A percentile compares a stretch with the other conserved stretches of the same genome.
These are phyloP conservation scores for Xylaria telfairii DNA, from an alignment of 495 filamentous ascomycete genomes.

Conservation along the genomic window DNA sequence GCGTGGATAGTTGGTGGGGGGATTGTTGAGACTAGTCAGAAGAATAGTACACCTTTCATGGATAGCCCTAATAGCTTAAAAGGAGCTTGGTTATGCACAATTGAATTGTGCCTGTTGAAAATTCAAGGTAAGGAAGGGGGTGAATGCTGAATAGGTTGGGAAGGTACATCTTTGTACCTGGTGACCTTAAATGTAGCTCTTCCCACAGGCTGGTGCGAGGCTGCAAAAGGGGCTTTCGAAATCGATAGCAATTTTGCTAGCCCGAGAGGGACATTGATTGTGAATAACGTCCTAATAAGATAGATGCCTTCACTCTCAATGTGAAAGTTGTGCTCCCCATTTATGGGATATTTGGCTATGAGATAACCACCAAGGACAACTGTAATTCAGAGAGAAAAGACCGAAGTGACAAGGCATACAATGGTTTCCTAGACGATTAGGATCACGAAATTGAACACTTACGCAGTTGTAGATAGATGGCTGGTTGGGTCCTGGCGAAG, in stretches of 20 bases:
- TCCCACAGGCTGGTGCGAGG: background rate
- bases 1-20: background rate
- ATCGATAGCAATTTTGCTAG: background rate
- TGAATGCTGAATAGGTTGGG: background rate
- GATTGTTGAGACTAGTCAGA: background rate
- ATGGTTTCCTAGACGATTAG: conserved; percentile 20
- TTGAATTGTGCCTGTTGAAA: background rate
- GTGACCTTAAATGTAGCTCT: background rate
- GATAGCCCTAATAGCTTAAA: background rate
- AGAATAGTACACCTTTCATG: background rate
- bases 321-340: background rate
- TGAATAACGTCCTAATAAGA: conserved; percentile 2
- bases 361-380: background rate
- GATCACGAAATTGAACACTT: conserved; percentile 47
- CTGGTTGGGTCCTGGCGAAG: conserved; percentile 69
- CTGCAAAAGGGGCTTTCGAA: background rate
- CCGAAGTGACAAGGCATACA: background rate
- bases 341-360: background rate
- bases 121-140: background rate
- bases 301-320: background rate
- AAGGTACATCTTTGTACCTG: conserved; percentile 5
- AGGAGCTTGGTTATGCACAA: background rate
- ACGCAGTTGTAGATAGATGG: conserved; percentile 70
- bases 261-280: background rate
- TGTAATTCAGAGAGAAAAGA: background rate